Conservation (phyloP, 169 alveolate species). For the Cyclospora cayetanensis region DNA sequence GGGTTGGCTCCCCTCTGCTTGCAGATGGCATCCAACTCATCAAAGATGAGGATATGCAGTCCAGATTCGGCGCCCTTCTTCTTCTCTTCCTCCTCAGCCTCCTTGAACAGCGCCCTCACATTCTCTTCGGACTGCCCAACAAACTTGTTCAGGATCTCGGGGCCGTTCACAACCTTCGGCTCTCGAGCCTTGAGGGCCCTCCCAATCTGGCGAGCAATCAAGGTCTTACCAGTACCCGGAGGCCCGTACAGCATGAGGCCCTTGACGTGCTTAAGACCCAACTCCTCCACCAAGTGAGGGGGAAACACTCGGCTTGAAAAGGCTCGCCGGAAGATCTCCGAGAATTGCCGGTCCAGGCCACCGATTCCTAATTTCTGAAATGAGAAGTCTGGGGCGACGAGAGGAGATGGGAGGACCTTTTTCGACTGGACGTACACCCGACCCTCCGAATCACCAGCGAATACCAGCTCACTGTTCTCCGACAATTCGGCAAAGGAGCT, state of each 20-base stretch:
- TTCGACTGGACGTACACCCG: constrained; percentile 67
- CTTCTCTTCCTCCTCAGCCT: constrained; percentile 96
- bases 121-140: constrained; percentile 99
- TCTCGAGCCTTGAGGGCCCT: constrained; percentile 95
- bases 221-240: constrained; percentile 99
- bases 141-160: constrained; percentile 85
- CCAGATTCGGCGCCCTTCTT: constrained; percentile 95
- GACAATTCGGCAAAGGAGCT: constrained; percentile 57
- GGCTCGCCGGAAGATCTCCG: constrained; percentile 98
- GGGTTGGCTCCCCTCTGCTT: constrained; percentile 93
- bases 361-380: constrained; percentile 94
- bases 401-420: constrained; percentile 60
- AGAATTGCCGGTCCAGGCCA: constrained; percentile 78
- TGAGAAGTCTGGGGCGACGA: constrained; percentile 88
- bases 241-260: constrained; percentile 99
- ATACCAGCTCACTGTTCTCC: constrained; percentile 42
- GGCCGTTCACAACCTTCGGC: constrained; percentile 93
- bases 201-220: constrained; percentile 99
- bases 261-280: constrained; percentile 98
- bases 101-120: constrained; percentile 96
- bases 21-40: constrained; percentile 99
- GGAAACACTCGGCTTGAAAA: constrained; percentile 99
- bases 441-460: constrained; percentile 61
- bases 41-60: constrained; percentile 98
- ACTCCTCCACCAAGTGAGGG: constrained; percentile 94